Base-by-base conservation (phyloP, 75 land plant species). In the Pinus albicaulis region DNA sequence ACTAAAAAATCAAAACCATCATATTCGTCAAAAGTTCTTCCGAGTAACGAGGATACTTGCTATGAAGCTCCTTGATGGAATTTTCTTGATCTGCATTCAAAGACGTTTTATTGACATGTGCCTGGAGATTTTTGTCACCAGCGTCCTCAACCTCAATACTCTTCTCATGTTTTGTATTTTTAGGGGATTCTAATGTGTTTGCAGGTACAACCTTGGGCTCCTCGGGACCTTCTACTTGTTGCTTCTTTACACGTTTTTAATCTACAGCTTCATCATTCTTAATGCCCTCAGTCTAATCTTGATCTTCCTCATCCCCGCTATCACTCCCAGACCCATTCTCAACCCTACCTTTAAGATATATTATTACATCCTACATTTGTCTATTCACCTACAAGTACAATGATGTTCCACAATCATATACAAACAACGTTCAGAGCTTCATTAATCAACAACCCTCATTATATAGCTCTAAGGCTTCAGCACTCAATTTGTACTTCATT, bases 341-440 rank as follows among this genome's bases (percentile, higher is more conserved):
- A 53, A 59, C 66, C 8, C 44, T 60, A 15, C 24, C 48, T 74
- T 84, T 77, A 14, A 84, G 76, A 2, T 79, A 71, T n/a, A 59
- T 84, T 34, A 84, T 84, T 15, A 84, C 71, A 73, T 84, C 83
- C 56, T 84, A 79, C 86, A 84, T 84, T 77, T 84, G 86, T 34
- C 86, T 60, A 63, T 84, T 84, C 13, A 84, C 74, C 86, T 84
- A 52, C 24, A 24, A 61, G 8, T n/a, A 22, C 0, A 61, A 61
- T 61, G 19, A 61, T 61, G 24, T 22, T 24, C 24, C 64, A 61
- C 24, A 24, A 19, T 0, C 1, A 24, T 22, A 17, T 8, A 24
- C 8, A 61, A 15, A 8, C 64, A 22, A 48, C 11, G 53, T 48
- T 48, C 53, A 48, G 53, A 48, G 53, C 53, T 48, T 48, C 53